Conservation (phyloP, 139 green algal species). For the Closterium sp. region DNA sequence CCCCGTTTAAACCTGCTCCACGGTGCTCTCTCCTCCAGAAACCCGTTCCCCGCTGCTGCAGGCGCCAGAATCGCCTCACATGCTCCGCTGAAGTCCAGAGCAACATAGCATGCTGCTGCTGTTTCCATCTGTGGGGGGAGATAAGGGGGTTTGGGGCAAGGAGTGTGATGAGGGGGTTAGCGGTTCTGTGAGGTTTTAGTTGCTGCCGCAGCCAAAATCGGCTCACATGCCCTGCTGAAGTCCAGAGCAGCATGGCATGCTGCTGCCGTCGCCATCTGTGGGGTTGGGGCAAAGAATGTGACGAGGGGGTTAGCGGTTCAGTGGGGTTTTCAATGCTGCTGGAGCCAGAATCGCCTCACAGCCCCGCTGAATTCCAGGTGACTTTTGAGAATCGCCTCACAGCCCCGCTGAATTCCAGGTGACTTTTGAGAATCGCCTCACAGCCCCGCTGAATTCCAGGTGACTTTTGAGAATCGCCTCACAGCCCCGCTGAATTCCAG, state of each 20-base stretch:
- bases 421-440: too few relatives aligned
- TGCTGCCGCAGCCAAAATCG: too few relatives aligned
- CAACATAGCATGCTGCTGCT: neutral
- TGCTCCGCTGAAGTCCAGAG: neutral
- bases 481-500: too few relatives aligned
- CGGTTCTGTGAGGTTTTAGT: too few relatives aligned
- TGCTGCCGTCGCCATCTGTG: slow-evolving; percentile 15
- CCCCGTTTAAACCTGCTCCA: slow-evolving; percentile 51
- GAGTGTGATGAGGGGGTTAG: too few relatives aligned
- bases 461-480: too few relatives aligned
- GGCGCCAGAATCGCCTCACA: neutral
- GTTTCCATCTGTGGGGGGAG: neutral
- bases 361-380: neutral
- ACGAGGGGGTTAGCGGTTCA: too few relatives aligned
- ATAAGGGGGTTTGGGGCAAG: too few relatives aligned
- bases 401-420: too few relatives aligned
- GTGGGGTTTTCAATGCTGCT: neutral
- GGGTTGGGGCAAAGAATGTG: neutral
- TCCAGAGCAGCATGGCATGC: slow-evolving; percentile 60
- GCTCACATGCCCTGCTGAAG: too few relatives aligned
- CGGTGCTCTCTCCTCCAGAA: slow-evolving; percentile 67
- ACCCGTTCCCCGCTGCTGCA: slow-evolving; percentile 73
- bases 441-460: too few relatives aligned
- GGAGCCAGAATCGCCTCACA: neutral
- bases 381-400: too few relatives aligned